phyloP scores from a whole-genome alignment of 306 rosid species.

The Styphnolobium japonicum region DNA sequence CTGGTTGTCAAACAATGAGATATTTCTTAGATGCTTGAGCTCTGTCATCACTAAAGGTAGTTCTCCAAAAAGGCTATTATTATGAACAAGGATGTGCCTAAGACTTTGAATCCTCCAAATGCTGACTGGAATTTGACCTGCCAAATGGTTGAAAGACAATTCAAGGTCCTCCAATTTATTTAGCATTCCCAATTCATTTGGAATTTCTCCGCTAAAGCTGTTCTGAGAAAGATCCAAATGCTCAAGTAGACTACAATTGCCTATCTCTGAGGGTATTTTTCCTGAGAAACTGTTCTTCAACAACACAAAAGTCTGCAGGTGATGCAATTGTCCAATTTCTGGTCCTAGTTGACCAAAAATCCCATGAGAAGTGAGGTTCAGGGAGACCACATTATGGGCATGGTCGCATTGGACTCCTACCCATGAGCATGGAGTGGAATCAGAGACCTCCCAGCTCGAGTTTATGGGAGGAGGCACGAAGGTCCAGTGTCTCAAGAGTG shows the following conservation, averaged over 20 bases:
- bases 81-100: constrained; percentile 35
- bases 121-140: constrained; percentile 54
- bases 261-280: constrained; percentile 36
- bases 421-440: constrained; percentile 74
- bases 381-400: constrained; percentile 26
- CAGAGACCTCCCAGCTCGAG: constrained; percentile 55
- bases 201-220: constrained; percentile 44
- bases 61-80: constrained; percentile 53
- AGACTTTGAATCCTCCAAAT: constrained; percentile 66
- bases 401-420: constrained; percentile 54
- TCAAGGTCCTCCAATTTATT: constrained; percentile 35
- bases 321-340: constrained; percentile 41
- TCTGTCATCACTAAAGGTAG: constrained; percentile 48
- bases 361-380: constrained; percentile 43
- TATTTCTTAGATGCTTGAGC: constrained; percentile 47
- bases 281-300: constrained; percentile 39
- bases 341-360: constrained; percentile 60
- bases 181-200: constrained; percentile 46
- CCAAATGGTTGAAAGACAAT: constrained; percentile 37
- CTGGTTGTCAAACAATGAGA: constrained; percentile 44
- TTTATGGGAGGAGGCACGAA: constrained; percentile 36
- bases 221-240: constrained; percentile 38
- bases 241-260: constrained; percentile 44
- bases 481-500: constrained; percentile 48
- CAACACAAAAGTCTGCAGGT: constrained; percentile 44